Base-by-base conservation (phyloP, 495 filamentous ascomycete genomes). In the Baudoinia panamericana region DNA sequence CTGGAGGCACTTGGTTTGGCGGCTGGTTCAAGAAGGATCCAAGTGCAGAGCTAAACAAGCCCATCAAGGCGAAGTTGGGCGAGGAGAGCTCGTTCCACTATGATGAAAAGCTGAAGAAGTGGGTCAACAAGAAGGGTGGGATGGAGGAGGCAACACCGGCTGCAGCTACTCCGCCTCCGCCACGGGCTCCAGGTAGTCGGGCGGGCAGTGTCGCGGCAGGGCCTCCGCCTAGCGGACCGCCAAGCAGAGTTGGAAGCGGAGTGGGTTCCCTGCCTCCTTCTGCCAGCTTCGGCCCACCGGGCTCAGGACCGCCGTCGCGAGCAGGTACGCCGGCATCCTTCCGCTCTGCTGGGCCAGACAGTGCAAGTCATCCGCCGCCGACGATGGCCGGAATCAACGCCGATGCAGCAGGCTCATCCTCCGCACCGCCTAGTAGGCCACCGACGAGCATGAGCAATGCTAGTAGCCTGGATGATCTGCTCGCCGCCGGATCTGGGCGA, bases 11-110 rank as follows among this genome's bases (percentile, higher is more conserved):
- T 32, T 95, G 87, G 84, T 80, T 93, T 32, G 70, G 72, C 33
- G 75, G 45, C 25, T 22, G 82, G 41, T 86, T 90, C 40, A 84
- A 80, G 55, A 84, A 85, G 56, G 77, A 83, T 25, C 39, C 52
- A 27, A 63, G 71, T 37, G 61, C 58, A 9, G 56, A 60, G 22
- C 57, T 52, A 5, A 75, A 76, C 45, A 73, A 75, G 29, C 86
- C 90, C 30, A 88, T 95, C 62, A 76, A 72, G 52, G 92, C 92
- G 35, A 96, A 99, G 55, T 76, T 99, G 20, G 92, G 92, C 43
- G 92, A 99, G 59, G 80, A 88, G 51, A 90, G 71, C 54, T 82
- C 74, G 9, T 96, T 99, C 63, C 80, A 85, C 48, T 99, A 88
- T 48, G 92, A 99, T 59, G 78, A 82, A 3, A 82, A 93, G 16